A percentile compares a stretch with the other conserved stretches of the same genome.
Conservation (phyloP, 331 rosid species). For the Pyracantha coccinea region DNA sequence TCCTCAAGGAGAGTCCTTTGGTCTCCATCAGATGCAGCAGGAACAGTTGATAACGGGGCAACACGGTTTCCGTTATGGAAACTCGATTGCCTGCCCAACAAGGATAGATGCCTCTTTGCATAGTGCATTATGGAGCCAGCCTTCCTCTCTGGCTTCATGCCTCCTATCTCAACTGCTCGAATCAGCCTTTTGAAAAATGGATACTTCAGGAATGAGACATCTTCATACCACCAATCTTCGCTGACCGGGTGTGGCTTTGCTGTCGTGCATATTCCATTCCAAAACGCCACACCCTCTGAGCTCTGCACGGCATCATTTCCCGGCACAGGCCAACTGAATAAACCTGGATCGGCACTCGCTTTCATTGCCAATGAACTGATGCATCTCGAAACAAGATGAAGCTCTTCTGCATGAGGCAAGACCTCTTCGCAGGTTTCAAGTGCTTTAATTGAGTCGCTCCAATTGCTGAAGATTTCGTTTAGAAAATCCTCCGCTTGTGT, state of each 20-base stretch:
- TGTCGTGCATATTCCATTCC: conserved; percentile 59
- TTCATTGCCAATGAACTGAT: conserved; percentile 65
- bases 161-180: conserved; percentile 41
- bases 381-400: conserved; percentile 66
- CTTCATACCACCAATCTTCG: conserved; percentile 94
- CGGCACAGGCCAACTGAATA: conserved; percentile 49
- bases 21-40: conserved; percentile 40
- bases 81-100: conserved; percentile 55
- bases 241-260: conserved; percentile 26
- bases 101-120: conserved; percentile 54
- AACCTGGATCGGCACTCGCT: conserved; percentile 63
- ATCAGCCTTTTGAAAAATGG: conserved; percentile 58
- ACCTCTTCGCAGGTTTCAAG: conserved; percentile 71
- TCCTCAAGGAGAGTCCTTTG: conserved; percentile 76
- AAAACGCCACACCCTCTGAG: conserved; percentile 34
- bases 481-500: conserved; percentile 58
- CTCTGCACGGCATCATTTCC: conserved; percentile 26
- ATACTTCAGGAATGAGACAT: conserved; percentile 44
- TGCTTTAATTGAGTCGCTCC: conserved; percentile 69
- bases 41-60: conserved; percentile 25
- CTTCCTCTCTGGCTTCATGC: conserved; percentile 53
- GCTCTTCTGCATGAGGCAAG: conserved; percentile 60
- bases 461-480: conserved; percentile 45
- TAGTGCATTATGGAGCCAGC: conserved; percentile 67
- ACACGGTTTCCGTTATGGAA: conserved; percentile 31